Conservation (phyloP, 345 rosid genomes). For the Gossypium raimondii region DNA sequence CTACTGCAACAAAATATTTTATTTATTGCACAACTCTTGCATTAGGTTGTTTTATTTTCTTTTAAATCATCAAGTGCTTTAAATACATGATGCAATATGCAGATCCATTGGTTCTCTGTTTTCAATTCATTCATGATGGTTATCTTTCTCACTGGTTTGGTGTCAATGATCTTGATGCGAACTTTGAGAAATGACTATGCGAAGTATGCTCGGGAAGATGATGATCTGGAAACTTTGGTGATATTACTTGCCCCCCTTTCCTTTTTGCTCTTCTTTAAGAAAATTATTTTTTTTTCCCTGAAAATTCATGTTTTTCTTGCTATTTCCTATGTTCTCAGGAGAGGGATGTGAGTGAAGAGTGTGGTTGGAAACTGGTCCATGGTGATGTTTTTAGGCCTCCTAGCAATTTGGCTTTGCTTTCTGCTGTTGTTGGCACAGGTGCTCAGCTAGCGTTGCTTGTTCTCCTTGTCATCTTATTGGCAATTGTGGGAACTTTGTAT, state of each 20-base stretch:
- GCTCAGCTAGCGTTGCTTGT: conserved; percentile 90
- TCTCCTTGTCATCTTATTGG: conserved; percentile 88
- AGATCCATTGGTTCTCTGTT: conserved; percentile 99
- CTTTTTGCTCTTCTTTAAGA: background rate
- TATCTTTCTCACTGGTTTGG: conserved; percentile 96
- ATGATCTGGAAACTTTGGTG: conserved; percentile 91
- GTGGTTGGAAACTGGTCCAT: conserved; percentile 98
- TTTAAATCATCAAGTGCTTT: background rate
- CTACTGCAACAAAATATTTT: background rate
- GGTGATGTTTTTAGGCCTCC: conserved; percentile 95
- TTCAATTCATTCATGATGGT: conserved; percentile 99
- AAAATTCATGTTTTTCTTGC: conserved; percentile 6
- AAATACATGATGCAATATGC: conserved; percentile 28
- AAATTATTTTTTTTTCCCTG: conserved; percentile 5
- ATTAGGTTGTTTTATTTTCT: background rate
- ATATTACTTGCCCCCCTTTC: conserved; percentile 17
- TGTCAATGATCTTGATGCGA: conserved; percentile 96
- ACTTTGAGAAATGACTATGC: conserved; percentile 94
- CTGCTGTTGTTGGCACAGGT: conserved; percentile 96
- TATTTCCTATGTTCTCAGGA: conserved; percentile 42
- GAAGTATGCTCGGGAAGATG: conserved; percentile 94
- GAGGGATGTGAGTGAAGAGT: conserved; percentile 96
- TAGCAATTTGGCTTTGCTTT: conserved; percentile 60
- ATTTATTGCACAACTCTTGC: background rate
- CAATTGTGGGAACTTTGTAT: conserved; percentile 87